phyloP scores from a whole-genome alignment of 805 yeast genomes.

The Saccharomycopsis sp. region DNA sequence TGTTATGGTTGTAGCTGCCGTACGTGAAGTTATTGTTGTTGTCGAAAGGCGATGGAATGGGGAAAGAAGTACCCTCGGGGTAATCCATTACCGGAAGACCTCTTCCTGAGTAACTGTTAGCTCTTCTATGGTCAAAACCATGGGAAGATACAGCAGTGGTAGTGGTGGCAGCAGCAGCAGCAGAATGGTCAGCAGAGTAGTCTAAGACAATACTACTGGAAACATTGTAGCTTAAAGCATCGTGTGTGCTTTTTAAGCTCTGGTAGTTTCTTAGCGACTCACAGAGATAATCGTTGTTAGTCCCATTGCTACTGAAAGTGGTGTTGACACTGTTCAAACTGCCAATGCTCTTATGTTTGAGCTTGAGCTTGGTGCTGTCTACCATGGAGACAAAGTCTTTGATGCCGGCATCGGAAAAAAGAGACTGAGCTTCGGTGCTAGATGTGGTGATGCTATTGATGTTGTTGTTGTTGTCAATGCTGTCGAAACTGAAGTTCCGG shows the following conservation, averaged over 20 bases:
- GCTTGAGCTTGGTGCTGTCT: constrained; percentile 1
- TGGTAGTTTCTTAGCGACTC: constrained; percentile 5
- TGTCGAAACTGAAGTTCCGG: constrained; percentile 3
- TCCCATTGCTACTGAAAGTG: neutral
- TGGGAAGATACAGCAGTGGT: neutral
- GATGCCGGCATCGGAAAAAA: neutral
- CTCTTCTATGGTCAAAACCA: neutral
- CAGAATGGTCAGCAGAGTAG: neutral
- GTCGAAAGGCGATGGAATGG: neutral
- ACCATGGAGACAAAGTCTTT: constrained; percentile 8
- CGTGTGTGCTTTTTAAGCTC: constrained; percentile 1
- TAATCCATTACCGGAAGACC: neutral
- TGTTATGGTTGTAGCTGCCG: neutral
- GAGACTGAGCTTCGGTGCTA: neutral
- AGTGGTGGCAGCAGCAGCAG: neutral
- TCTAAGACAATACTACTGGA: constrained; percentile 3
- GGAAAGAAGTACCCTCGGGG: neutral
- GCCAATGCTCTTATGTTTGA: constrained; percentile 2
- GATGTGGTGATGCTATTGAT: neutral
- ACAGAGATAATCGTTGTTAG: neutral
- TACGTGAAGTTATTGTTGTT: neutral
- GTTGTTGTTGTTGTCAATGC: neutral
- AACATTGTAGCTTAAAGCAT: constrained; percentile 1
- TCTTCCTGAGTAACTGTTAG: neutral
- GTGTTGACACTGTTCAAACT: neutral